Conservation (phyloP, 305 asterid genomes). For the Plantago lanceolata region DNA sequence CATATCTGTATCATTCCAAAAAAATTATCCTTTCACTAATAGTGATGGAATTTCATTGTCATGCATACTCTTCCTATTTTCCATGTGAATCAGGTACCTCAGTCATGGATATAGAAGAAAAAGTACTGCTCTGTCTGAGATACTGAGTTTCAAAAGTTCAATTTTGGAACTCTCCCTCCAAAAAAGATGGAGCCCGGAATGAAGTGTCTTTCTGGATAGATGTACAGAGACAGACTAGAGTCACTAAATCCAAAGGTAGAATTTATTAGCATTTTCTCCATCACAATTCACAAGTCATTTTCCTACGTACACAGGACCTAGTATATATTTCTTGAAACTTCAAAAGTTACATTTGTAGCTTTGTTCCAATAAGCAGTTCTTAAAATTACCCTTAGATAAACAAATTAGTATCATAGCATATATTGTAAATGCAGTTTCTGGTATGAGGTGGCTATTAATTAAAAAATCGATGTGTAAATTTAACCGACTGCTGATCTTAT, state of each 20-base stretch:
- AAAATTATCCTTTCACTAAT: not conserved
- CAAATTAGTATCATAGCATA: not conserved
- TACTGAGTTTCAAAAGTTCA: not conserved
- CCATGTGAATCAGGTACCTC: slow-evolving; percentile 4
- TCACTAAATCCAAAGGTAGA: not conserved
- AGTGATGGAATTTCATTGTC: not conserved
- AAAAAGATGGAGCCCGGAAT: slow-evolving; percentile 4
- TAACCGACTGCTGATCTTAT: no score
- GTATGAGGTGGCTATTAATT: no score
- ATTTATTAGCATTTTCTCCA: not conserved
- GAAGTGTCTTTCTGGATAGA: not conserved
- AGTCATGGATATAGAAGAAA: not conserved
- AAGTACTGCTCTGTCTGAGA: not conserved
- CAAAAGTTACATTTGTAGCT: not conserved
- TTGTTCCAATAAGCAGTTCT: not conserved
- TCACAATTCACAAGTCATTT: not conserved
- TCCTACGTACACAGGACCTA: not conserved
- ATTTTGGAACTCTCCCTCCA: slow-evolving; percentile 2
- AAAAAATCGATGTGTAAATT: no score
- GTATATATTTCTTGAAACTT: not conserved
- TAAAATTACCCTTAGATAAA: not conserved
- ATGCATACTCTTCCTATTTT: not conserved
- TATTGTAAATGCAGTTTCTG: slow-evolving; percentile 1
- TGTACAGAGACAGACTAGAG: not conserved
- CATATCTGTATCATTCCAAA: no score